Conservation (phyloP, 169 alveolate genomes). For the Eimeria acervulina region DNA sequence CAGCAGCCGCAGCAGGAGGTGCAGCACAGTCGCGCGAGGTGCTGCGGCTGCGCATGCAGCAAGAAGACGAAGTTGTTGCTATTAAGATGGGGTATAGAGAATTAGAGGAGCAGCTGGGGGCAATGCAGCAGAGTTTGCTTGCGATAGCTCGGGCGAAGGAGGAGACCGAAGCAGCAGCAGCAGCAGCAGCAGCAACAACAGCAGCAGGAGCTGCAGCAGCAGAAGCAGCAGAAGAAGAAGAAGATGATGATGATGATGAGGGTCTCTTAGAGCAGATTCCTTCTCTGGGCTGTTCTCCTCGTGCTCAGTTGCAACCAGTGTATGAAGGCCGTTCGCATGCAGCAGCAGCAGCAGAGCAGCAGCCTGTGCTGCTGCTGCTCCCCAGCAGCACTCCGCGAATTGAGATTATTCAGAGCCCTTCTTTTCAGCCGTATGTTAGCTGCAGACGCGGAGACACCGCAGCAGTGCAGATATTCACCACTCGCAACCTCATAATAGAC, state of each 20-base stretch:
- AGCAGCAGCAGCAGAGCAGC: conserved; percentile 24
- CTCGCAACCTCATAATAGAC: not conserved
- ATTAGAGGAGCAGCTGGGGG: conserved; percentile 17
- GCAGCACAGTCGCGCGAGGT: not conserved
- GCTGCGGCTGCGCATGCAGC: conserved; percentile 38
- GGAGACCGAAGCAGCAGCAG: conserved; percentile 25
- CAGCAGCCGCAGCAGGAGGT: not conserved
- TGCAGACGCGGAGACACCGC: not conserved
- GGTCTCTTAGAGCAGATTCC: not conserved
- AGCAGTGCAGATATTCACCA: not conserved
- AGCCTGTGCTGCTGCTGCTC: conserved; percentile 7
- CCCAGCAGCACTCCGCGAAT: not conserved
- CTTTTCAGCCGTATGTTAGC: not conserved
- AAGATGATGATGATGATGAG: not conserved
- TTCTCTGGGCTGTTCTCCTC: not conserved
- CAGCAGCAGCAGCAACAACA: not conserved
- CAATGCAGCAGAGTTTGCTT: not conserved
- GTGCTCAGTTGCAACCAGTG: not conserved
- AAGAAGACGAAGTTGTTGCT: conserved; percentile 21
- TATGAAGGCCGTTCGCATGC: not conserved
- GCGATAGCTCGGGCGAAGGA: not conserved
- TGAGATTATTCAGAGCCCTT: not conserved
- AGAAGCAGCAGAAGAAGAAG: too few relatives aligned
- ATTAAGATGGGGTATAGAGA: not conserved
- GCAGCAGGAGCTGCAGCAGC: not conserved